Conservation (phyloP, 2,329 filamentous ascomycete species). For the Stenocarpella maydis region DNA sequence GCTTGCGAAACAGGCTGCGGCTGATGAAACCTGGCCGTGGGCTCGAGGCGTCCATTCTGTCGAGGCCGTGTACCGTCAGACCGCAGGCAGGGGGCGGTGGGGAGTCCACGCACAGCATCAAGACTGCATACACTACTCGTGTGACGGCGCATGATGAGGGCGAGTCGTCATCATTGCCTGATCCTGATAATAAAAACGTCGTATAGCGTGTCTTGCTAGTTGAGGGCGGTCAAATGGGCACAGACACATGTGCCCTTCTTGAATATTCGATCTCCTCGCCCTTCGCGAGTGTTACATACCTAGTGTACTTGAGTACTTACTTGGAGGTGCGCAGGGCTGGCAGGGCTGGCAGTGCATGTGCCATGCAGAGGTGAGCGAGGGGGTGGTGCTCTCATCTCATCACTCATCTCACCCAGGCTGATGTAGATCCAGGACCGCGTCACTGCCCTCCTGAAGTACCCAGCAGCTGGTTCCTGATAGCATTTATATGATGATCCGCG, state of each 20-base stretch:
- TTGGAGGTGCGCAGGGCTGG: too few relatives aligned
- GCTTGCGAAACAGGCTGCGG: constrained; percentile 30
- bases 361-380: too few relatives aligned
- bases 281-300: too few relatives aligned
- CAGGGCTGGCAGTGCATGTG: neutral
- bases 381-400: too few relatives aligned
- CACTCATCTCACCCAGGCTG: neutral
- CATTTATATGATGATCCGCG: fast-evolving
- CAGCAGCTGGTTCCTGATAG: neutral
- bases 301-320: too few relatives aligned
- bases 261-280: neutral
- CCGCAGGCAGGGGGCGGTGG: constrained; percentile 17
- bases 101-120: neutral
- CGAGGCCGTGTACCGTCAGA: constrained; percentile 8
- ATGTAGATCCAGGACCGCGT: constrained; percentile 19
- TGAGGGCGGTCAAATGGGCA: neutral
- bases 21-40: constrained; percentile 30
- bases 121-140: neutral
- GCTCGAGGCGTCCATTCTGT: constrained; percentile 7
- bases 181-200: constrained; percentile 12
- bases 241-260: neutral
- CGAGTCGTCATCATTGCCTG: neutral
- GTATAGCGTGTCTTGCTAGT: neutral
- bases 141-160: neutral
- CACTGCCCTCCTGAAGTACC: constrained; percentile 7